A percentile compares a stretch with the other conserved stretches of the same genome.
Evolutionary conservation across 257 asterid genomes (phyloP).

Genomic region (Nicotiana undulata): DNA sequence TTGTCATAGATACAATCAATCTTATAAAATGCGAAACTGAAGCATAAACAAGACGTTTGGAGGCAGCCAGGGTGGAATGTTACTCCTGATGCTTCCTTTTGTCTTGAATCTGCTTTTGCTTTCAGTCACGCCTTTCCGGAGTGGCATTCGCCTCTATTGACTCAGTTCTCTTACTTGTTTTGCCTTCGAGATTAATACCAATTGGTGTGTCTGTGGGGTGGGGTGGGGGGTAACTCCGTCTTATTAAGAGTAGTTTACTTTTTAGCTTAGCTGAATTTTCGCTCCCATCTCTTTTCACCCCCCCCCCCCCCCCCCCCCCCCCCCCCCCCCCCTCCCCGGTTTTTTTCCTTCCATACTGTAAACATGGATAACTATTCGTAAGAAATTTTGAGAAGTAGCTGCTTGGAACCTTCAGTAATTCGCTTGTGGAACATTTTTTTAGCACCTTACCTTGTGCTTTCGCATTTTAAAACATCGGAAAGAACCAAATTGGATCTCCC

Average conservation of each 20-base stretch:
- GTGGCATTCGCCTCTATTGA: too few species aligned
- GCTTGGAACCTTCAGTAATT: background rate
- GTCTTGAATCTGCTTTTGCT: background rate
- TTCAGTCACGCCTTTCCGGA: background rate
- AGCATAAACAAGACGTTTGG: background rate
- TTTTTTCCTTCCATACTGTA: background rate
- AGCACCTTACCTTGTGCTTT: background rate
- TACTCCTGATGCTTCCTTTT: background rate
- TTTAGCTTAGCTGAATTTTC: background rate
- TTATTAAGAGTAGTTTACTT: background rate
- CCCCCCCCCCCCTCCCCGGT: too few species aligned
- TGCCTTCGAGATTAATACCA: background rate
- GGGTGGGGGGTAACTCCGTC: background rate
- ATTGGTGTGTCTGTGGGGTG: background rate
- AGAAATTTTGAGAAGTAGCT: background rate
- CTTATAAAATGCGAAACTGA: background rate
- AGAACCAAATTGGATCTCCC: background rate
- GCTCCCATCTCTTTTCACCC: background rate
- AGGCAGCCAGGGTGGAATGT: background rate
- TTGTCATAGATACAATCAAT: background rate
- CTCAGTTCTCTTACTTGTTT: background rate
- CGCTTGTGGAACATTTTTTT: constrained; percentile 2
- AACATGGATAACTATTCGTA: background rate
- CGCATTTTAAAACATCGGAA: background rate
- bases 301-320: too few species aligned